A percentile compares a stretch with the other conserved stretches of the same genome.
phyloP scores from a whole-genome alignment of 1,284 basidiomycete species.

The Anthracocystis panici-leucophaei region DNA sequence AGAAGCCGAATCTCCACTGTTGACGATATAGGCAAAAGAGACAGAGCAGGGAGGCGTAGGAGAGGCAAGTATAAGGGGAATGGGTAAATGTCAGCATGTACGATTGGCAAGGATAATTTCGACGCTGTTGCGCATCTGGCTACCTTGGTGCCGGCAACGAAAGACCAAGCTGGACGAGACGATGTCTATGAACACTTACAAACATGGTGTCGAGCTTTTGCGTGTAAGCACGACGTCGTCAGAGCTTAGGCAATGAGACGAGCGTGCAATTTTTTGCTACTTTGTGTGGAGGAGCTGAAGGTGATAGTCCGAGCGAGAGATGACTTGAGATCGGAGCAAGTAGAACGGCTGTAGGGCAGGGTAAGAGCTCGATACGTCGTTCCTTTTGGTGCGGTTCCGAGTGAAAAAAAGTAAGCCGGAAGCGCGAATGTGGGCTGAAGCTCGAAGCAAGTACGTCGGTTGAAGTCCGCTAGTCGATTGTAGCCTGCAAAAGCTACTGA shows the following conservation, averaged over 20 bases:
- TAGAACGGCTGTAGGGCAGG: neutral
- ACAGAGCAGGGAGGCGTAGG: neutral
- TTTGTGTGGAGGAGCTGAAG: neutral
- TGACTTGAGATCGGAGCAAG: neutral
- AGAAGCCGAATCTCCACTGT: conserved; percentile 68
- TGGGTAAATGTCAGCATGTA: conserved; percentile 4
- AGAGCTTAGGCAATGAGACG: neutral
- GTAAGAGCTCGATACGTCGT: neutral
- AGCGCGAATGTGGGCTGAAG: conserved; percentile 5
- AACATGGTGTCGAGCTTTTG: conserved; percentile 28
- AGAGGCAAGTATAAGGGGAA: neutral
- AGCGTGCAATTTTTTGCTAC: neutral
- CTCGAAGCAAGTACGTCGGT: neutral
- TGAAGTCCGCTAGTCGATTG: neutral
- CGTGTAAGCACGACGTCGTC: conserved; percentile 11
- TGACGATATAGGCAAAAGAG: neutral
- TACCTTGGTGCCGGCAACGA: neutral
- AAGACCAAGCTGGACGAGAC: neutral
- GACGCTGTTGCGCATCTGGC: neutral
- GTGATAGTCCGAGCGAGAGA: no score
- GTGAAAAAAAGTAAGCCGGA: conserved; percentile 1
- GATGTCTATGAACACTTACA: conserved; percentile 19
- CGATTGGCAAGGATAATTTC: neutral
- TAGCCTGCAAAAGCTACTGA: neutral
- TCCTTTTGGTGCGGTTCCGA: conserved; percentile 1